phyloP scores from a whole-genome alignment of 1,139 yeast species.

The Saccharomycopsis crataegensis region DNA sequence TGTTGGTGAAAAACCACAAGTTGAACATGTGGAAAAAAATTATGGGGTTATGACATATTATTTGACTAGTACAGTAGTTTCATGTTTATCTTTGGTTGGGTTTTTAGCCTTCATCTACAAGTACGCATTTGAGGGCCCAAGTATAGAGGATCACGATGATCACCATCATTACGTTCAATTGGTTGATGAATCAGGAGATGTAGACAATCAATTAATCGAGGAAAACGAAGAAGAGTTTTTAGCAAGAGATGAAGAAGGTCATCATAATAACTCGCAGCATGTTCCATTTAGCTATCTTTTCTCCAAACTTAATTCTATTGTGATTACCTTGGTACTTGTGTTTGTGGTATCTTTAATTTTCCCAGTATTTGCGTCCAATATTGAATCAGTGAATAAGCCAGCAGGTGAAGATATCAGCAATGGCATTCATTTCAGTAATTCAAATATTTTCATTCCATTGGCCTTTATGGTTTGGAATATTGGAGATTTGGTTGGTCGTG shows the following conservation, averaged over 20 bases:
- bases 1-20: slow-evolving; percentile 28
- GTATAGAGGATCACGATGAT: slow-evolving; percentile 1
- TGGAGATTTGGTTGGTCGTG: slow-evolving; percentile 79
- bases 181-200: slow-evolving; percentile 17
- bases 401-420: slow-evolving; percentile 22
- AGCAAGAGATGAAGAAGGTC: slow-evolving; percentile 6
- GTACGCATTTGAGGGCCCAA: slow-evolving; percentile 22
- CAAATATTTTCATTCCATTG: slow-evolving; percentile 60
- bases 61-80: slow-evolving; percentile 59
- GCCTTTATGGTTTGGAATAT: slow-evolving; percentile 80
- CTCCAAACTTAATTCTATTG: slow-evolving; percentile 54
- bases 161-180: slow-evolving; percentile 14
- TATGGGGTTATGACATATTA: slow-evolving; percentile 58
- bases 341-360: slow-evolving; percentile 74
- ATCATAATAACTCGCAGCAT: slow-evolving; percentile 21
- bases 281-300: slow-evolving; percentile 48
- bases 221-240: slow-evolving; percentile 22
- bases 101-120: slow-evolving; percentile 26
- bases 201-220: slow-evolving; percentile 1
- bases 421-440: slow-evolving; percentile 31
- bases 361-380: slow-evolving; percentile 83
- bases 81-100: slow-evolving; percentile 40
- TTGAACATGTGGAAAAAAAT: slow-evolving; percentile 31
- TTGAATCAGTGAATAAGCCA: slow-evolving; percentile 43
- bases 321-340: slow-evolving; percentile 62